Percentiles rank a stretch among this genome's conserved stretches.
phyloP scores from a whole-genome alignment of 2,329 filamentous ascomycete species.

The Akanthomyces dipterigenus region DNA sequence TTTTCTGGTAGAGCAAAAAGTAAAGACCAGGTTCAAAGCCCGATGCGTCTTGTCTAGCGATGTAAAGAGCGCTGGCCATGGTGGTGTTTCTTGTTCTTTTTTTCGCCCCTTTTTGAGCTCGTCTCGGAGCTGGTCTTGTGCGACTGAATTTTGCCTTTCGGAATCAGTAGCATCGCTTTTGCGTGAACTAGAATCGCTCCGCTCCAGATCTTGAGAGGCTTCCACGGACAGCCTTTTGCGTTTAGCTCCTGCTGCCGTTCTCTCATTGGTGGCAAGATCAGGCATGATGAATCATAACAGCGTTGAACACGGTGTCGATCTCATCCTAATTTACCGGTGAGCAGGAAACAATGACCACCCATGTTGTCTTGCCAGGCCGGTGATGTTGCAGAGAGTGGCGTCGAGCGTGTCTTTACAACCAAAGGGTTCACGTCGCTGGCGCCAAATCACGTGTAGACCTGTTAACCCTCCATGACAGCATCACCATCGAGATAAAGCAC shows the following conservation, averaged over 20 bases:
- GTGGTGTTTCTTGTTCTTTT: conserved; percentile 22
- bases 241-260: background rate
- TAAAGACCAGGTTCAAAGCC: conserved; percentile 87
- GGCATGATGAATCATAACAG: background rate
- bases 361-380: background rate
- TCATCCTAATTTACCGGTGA: background rate
- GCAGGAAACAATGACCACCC: background rate
- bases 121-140: background rate
- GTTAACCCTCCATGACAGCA: background rate
- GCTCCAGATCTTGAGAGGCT: background rate
- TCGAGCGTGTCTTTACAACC: background rate
- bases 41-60: conserved; percentile 68
- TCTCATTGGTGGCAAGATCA: background rate
- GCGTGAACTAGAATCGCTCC: background rate
- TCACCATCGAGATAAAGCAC: background rate
- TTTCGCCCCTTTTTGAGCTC: background rate
- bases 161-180: conserved; percentile 4
- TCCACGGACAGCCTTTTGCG: background rate
- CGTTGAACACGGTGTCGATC: background rate
- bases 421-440: conserved; percentile 2
- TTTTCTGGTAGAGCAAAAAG: conserved; percentile 89
- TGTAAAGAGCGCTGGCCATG: conserved; percentile 72
- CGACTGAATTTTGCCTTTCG: background rate
- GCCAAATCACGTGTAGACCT: conserved; percentile 12
- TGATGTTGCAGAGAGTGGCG: background rate